These are phyloP conservation scores for Aegilops tauschii DNA, from an alignment of 176 grass and related monocot genomes.

Conservation along the genomic window DNA sequence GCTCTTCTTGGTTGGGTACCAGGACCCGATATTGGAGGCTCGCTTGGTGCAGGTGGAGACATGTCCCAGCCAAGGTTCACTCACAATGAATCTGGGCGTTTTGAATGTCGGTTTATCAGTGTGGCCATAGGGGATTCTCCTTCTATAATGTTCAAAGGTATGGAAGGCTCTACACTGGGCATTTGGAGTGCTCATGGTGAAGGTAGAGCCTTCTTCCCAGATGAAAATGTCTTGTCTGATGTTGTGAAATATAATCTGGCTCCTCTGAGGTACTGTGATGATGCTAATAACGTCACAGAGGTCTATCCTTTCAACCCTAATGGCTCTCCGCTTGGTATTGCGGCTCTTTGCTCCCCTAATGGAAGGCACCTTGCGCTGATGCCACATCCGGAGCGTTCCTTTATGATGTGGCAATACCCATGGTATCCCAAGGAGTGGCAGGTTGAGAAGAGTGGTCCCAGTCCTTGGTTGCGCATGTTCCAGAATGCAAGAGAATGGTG, in stretches of 20 bases:
- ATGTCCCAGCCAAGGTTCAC: constrained; percentile 90
- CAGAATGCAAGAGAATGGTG: constrained; percentile 92
- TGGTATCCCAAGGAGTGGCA: constrained; percentile 93
- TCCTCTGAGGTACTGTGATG: constrained; percentile 75
- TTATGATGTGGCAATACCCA: constrained; percentile 99
- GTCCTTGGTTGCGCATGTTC: constrained; percentile 89
- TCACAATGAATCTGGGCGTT: constrained; percentile 87
- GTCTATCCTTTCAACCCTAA: constrained; percentile 95
- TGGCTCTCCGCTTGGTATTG: constrained; percentile 85
- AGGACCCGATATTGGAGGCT: constrained; percentile 53
- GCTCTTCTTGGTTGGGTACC: constrained; percentile 98
- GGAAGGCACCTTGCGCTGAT: constrained; percentile 94
- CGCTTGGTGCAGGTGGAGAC: constrained; percentile 60
- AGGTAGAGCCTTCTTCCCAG: constrained; percentile 78
- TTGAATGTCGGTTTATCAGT: constrained; percentile 78
- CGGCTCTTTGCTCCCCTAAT: constrained; percentile 80
- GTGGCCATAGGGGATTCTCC: constrained; percentile 66
- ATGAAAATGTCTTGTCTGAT: constrained; percentile 49
- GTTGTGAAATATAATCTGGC: constrained; percentile 63
- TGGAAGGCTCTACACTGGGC: constrained; percentile 82
- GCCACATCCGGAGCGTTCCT: constrained; percentile 92
- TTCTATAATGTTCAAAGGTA: constrained; percentile 88
- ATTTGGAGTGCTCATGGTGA: constrained; percentile 87
- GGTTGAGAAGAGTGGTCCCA: constrained; percentile 69
- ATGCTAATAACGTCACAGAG: constrained; percentile 62